Conservation (phyloP, 345 rosid genomes). For the Cardamine chenopodiifolia region DNA sequence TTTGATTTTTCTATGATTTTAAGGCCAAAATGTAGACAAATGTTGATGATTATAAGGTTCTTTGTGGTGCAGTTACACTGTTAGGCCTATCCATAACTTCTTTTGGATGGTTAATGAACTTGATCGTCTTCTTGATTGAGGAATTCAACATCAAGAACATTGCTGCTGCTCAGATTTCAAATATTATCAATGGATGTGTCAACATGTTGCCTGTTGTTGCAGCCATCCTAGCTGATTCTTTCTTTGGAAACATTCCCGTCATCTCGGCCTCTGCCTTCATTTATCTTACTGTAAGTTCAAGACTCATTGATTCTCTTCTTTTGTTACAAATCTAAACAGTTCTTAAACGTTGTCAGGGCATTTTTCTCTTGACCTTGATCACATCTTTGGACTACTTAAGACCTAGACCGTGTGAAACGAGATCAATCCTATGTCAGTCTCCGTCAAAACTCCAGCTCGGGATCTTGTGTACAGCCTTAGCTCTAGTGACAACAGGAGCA, state of each 20-base stretch:
- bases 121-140: conserved; percentile 47
- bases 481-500: conserved; percentile 39
- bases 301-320: background rate
- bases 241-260: conserved; percentile 43
- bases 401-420: conserved; percentile 44
- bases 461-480: conserved; percentile 49
- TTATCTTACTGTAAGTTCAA: conserved; percentile 44
- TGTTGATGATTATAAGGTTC: background rate
- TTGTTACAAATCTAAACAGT: background rate
- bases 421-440: conserved; percentile 37
- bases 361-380: conserved; percentile 45
- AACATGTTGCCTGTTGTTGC: conserved; percentile 46
- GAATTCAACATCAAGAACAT: conserved; percentile 51
- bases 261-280: conserved; percentile 43
- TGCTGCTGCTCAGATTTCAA: conserved; percentile 50
- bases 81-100: conserved; percentile 45
- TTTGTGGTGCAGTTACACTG: conserved; percentile 41
- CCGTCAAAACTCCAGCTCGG: conserved; percentile 46
- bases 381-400: conserved; percentile 40
- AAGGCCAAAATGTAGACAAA: background rate
- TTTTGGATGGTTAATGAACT: conserved; percentile 51
- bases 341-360: conserved; percentile 42
- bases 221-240: conserved; percentile 55
- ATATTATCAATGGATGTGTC: conserved; percentile 41
- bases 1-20: background rate